phyloP scores from a whole-genome alignment of 192 early-diverging fungal genomes.

The Polychytrium aggregatum region DNA sequence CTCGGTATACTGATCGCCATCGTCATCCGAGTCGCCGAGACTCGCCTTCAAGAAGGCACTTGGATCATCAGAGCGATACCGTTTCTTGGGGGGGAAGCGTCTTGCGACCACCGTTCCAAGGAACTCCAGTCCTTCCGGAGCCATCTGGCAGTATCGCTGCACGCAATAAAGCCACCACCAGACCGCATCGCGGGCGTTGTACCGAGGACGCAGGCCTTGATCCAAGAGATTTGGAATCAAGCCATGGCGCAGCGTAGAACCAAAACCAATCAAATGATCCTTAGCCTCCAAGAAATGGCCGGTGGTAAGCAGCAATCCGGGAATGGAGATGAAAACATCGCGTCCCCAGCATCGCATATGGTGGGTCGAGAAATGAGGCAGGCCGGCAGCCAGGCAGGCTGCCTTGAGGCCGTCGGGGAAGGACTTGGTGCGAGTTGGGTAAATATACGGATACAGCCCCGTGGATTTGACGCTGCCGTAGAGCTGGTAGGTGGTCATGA shows the following conservation, averaged over 20 bases:
- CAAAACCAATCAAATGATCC: conserved; percentile 83
- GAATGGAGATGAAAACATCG: conserved; percentile 88
- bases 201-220: conserved; percentile 68
- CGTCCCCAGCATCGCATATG: conserved; percentile 99
- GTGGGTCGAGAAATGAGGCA: conserved; percentile 84
- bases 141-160: conserved; percentile 68
- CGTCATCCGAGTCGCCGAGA: conserved; percentile 13
- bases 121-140: conserved; percentile 67
- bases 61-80: conserved; percentile 32
- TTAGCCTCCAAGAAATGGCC: conserved; percentile 75
- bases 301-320: conserved; percentile 71
- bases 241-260: conserved; percentile 82
- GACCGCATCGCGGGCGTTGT: conserved; percentile 90
- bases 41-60: no score
- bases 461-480: conserved; percentile 74
- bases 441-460: no score
- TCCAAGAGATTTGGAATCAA: conserved; percentile 96
- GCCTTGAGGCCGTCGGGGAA: background rate
- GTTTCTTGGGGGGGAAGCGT: conserved; percentile 62
- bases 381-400: conserved; percentile 75
- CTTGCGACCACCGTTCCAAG: conserved; percentile 58
- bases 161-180: conserved; percentile 94
- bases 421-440: conserved; percentile 33
- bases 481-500: conserved; percentile 76
- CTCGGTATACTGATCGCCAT: conserved; percentile 27